Base-by-base conservation (phyloP, 164 flowering plant species). In the Chloranthus sessilifolius region DNA sequence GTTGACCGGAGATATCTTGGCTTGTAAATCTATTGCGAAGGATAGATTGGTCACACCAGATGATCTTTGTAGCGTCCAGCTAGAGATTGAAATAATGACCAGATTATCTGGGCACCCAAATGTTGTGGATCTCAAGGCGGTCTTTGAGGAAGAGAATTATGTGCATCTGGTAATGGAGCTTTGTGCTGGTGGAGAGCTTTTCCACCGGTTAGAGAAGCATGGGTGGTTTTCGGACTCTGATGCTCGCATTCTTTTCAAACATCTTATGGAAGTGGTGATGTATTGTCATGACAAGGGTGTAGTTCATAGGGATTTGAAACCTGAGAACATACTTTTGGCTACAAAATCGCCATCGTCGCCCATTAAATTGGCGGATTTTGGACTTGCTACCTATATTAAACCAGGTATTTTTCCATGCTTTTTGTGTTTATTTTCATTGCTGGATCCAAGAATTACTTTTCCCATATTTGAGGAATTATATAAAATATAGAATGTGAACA, bases 111-210 rank as follows among this genome's bases (percentile, higher is more conserved):
- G 95, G 0, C 90, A 80, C 52, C 75, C 74, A 0, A 82, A 79
- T 31, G 79, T 85, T 34, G 95, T 85, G 14, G 85, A 79, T 44
- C 75, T 85, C 42, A 82, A 77, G 53, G 95, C 89, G 1, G 82
- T 83, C 3, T 85, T 66, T 35, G 95, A 85, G 66, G 95, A 82
- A 50, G 74, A 74, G 65, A 79, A 70, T 10, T 73, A 77, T 6
- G 95, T 85, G 14, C 80, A 83, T 66, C 41, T 86, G 72, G 84
- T 83, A 3, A 82, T 85, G 95, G 94, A 84, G 67, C 50, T 84
- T 50, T 84, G 94, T 12, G 84, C 82, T 0, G 88, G 88, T 7
- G 94, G 95, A 4, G 90, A 85, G 69, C 75, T 85, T 4, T 80
- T 76, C 37, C 68, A 72, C 39, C 62, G 56, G 53, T 49, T 77